A percentile compares a stretch with the other conserved stretches of the same genome.
Conservation (phyloP, 2,329 filamentous ascomycete genomes). For the Rhexocercosporidium sp. region DNA sequence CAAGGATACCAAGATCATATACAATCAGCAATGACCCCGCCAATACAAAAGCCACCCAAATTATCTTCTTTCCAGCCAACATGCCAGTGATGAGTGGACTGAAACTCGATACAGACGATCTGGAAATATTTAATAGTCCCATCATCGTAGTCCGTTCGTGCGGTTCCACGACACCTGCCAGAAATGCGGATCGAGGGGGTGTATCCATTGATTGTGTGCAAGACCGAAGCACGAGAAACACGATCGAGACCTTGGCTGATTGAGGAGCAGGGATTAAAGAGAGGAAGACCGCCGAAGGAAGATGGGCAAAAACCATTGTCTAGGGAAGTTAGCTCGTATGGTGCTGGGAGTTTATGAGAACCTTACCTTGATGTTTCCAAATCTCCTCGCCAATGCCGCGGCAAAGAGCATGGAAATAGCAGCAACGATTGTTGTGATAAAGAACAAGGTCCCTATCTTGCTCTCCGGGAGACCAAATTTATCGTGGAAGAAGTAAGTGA, state of each 20-base stretch:
- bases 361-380: constrained; percentile 67
- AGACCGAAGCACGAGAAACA: constrained; percentile 65
- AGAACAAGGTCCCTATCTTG: constrained; percentile 58
- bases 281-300: constrained; percentile 71
- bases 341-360: neutral
- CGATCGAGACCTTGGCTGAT: constrained; percentile 57
- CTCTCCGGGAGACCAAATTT: constrained; percentile 54
- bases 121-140: constrained; percentile 71
- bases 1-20: constrained; percentile 64
- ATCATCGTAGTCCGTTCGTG: constrained; percentile 73
- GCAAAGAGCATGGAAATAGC: constrained; percentile 57
- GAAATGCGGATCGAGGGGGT: constrained; percentile 71
- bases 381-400: constrained; percentile 56
- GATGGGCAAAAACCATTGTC: constrained; percentile 78
- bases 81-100: constrained; percentile 68
- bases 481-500: constrained; percentile 59
- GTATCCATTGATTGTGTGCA: constrained; percentile 72
- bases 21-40: constrained; percentile 65
- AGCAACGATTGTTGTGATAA: constrained; percentile 56
- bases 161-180: constrained; percentile 67
- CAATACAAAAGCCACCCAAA: constrained; percentile 66
- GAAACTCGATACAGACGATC: constrained; percentile 65
- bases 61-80: constrained; percentile 58
- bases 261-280: constrained; percentile 64
- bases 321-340: constrained; percentile 35